Conservation (phyloP, 129 eudicot genomes). For the Lactuca sativa region DNA sequence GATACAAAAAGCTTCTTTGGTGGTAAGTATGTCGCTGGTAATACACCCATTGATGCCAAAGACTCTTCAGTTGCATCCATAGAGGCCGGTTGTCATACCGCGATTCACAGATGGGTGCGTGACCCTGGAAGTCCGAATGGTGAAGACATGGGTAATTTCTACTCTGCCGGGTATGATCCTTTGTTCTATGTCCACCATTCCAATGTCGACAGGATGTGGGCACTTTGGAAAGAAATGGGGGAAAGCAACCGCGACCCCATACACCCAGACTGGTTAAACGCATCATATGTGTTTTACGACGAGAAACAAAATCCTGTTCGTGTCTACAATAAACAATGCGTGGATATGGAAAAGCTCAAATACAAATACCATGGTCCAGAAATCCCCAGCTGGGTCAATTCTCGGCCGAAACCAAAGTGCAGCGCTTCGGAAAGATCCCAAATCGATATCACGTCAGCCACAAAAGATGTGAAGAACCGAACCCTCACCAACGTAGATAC, state of each 20-base stretch:
- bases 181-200: conserved; percentile 30
- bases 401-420: too few relatives aligned
- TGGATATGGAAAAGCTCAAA: conserved; percentile 28
- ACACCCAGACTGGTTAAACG: conserved; percentile 34
- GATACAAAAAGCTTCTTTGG: conserved; percentile 23
- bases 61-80: conserved; percentile 15
- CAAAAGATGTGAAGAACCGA: too few relatives aligned
- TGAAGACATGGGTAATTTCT: too few relatives aligned
- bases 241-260: conserved; percentile 5
- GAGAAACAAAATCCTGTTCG: conserved; percentile 35
- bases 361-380: conserved; percentile 4
- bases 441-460: too few relatives aligned
- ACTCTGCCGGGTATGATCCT: conserved; percentile 15
- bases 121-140: too few relatives aligned
- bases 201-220: conserved; percentile 36
- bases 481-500: too few relatives aligned
- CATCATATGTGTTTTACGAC: conserved; percentile 12
- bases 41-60: too few relatives aligned
- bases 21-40: conserved; percentile 16
- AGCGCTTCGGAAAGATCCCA: too few relatives aligned
- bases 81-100: conserved; percentile 14
- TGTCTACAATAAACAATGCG: conserved; percentile 28
- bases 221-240: neutral
- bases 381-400: too few relatives aligned
- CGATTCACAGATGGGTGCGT: neutral